Percentiles rank a stretch among this genome's conserved stretches.
These are phyloP conservation scores for Exophiala viscosa DNA, from an alignment of 2,329 filamentous ascomycete genomes.

Conservation along the genomic window DNA sequence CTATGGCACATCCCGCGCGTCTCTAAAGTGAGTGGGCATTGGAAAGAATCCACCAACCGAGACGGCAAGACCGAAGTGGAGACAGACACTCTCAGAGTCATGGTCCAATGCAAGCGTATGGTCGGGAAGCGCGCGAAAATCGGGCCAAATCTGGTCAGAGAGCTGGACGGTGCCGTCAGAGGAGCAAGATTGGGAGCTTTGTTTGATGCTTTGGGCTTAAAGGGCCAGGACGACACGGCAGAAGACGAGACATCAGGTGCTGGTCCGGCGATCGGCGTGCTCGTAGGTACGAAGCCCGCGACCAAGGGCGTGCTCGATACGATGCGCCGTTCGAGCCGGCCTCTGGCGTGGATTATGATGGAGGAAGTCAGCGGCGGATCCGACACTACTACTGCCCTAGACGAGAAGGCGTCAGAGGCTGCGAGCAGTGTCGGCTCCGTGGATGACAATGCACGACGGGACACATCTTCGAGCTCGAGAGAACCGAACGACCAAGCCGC, in stretches of 20 bases:
- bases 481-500: not conserved
- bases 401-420: not conserved
- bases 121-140: constrained; percentile 36
- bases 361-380: constrained; percentile 35
- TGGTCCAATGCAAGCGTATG: constrained; percentile 47
- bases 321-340: constrained; percentile 62
- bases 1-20: constrained; percentile 40
- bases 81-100: constrained; percentile 37
- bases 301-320: constrained; percentile 76
- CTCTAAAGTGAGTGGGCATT: not conserved
- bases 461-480: no score
- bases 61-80: constrained; percentile 7
- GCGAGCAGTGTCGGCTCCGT: no score
- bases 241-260: not conserved
- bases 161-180: constrained; percentile 55
- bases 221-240: not conserved
- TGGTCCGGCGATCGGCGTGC: constrained; percentile 54
- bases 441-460: no score
- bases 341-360: constrained; percentile 61
- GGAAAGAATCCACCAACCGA: constrained; percentile 1
- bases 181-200: constrained; percentile 5
- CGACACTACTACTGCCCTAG: no score
- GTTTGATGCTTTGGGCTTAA: not conserved
- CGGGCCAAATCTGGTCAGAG: constrained; percentile 43
- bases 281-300: constrained; percentile 66